Conservation (phyloP, 2,329 filamentous ascomycete species). For the Neonectria punicea region DNA sequence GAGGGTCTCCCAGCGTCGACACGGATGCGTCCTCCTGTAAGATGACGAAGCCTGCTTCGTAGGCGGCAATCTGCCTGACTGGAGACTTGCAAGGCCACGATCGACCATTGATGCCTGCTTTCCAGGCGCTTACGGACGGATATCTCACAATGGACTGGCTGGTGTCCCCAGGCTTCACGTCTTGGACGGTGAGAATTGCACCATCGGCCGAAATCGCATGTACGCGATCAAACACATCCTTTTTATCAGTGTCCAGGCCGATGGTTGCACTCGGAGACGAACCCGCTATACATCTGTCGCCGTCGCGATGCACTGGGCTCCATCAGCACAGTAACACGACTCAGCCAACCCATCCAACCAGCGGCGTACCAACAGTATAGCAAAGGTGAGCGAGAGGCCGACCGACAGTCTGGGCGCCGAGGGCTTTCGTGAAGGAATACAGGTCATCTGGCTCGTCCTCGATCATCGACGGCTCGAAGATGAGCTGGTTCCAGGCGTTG, state of each 20-base stretch:
- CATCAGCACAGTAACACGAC: background rate
- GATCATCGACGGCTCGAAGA: constrained; percentile 43
- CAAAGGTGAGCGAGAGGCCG: constrained; percentile 51
- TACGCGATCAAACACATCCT: constrained; percentile 14
- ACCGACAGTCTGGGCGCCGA: constrained; percentile 51
- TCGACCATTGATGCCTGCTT: constrained; percentile 5
- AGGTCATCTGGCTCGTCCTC: constrained; percentile 58
- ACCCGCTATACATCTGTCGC: constrained; percentile 35
- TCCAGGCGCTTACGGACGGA: constrained; percentile 36
- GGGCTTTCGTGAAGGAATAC: constrained; percentile 54
- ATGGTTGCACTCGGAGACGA: constrained; percentile 1
- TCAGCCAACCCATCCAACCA: background rate
- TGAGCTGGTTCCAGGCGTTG: constrained; percentile 68
- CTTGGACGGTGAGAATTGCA: constrained; percentile 17
- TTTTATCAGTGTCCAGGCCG: background rate
- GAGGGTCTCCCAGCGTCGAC: constrained; percentile 66
- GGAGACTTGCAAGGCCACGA: constrained; percentile 38
- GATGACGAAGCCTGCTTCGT: constrained; percentile 61
- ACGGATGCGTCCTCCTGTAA: constrained; percentile 57
- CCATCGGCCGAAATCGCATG: constrained; percentile 34
- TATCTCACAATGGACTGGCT: constrained; percentile 34
- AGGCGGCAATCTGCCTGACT: constrained; percentile 57
- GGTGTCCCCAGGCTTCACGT: background rate
- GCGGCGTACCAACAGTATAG: constrained; percentile 57
- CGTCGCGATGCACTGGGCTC: constrained; percentile 35